phyloP scores from a whole-genome alignment of 2,329 filamentous ascomycete species.

The Diaporthe capsici region DNA sequence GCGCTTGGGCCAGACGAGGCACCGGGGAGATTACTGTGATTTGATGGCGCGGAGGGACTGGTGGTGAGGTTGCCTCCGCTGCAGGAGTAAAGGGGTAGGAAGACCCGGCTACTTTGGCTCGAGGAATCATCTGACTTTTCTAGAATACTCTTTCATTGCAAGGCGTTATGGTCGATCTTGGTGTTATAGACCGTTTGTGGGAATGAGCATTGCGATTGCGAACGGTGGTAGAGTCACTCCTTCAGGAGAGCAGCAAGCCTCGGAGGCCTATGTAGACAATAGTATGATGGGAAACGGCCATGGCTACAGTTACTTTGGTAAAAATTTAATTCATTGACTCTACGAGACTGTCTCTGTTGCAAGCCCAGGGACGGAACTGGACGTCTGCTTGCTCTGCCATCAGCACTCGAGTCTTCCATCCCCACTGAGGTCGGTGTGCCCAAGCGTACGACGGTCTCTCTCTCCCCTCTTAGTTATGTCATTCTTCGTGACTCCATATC shows the following conservation, averaged over 20 bases:
- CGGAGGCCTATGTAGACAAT: not conserved
- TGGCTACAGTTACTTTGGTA: not conserved
- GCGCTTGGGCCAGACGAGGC: slow-evolving; percentile 41
- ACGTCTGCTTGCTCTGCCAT: not conserved
- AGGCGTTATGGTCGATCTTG: slow-evolving; percentile 34
- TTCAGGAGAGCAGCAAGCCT: not conserved
- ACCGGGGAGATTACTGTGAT: slow-evolving; percentile 38
- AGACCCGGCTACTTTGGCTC: not conserved
- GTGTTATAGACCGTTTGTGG: slow-evolving; percentile 21
- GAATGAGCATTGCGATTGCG: not conserved
- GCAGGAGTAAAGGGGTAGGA: not conserved
- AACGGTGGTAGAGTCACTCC: slow-evolving; percentile 26
- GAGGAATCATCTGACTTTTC: slow-evolving; percentile 2
- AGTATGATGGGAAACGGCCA: slow-evolving; percentile 20
- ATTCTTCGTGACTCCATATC: no score
- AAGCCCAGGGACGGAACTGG: not conserved
- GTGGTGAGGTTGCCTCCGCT: slow-evolving; percentile 22
- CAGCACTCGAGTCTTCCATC: not conserved
- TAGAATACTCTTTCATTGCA: slow-evolving; percentile 35
- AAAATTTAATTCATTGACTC: slow-evolving; percentile 18
- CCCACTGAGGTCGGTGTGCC: not conserved
- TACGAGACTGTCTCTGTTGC: not conserved
- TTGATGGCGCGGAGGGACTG: slow-evolving; percentile 39
- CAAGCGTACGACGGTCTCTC: not conserved
- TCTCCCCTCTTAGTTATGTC: not conserved